Conservation (phyloP, 768 basidiomycete genomes). For the Leucocoprinus leucothites region DNA sequence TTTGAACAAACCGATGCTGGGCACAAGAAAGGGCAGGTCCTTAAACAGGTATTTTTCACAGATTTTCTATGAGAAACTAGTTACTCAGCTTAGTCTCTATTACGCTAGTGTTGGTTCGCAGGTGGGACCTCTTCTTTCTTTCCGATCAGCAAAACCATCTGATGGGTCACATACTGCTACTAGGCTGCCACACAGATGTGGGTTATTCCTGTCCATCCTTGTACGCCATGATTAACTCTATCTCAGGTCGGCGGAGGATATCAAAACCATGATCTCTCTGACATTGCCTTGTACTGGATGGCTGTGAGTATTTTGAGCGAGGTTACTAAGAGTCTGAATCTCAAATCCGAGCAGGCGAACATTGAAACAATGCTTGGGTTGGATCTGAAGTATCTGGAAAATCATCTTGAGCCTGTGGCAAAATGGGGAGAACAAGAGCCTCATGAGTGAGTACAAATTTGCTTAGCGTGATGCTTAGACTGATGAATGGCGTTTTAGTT, state of each 20-base stretch:
- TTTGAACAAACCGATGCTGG: conserved; percentile 58
- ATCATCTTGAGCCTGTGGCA: conserved; percentile 47
- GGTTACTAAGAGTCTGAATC: background rate
- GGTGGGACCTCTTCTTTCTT: conserved; percentile 34
- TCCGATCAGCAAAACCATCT: conserved; percentile 3
- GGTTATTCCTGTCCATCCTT: conserved; percentile 15
- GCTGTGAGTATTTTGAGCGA: conserved; percentile 30
- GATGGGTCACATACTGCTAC: background rate
- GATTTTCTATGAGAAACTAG: background rate
- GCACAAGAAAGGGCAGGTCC: conserved; percentile 47
- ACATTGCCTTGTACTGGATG: conserved; percentile 65
- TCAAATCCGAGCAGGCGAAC: conserved; percentile 42
- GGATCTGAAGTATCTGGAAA: conserved; percentile 49
- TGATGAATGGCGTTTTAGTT: conserved; percentile 30
- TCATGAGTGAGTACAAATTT: conserved; percentile 51
- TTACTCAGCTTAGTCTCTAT: background rate
- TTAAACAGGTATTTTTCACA: conserved; percentile 51
- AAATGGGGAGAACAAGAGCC: conserved; percentile 62
- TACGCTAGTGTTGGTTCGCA: conserved; percentile 65
- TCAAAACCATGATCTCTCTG: conserved; percentile 62
- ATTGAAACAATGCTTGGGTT: conserved; percentile 53
- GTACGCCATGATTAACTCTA: background rate
- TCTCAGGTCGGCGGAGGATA: conserved; percentile 69
- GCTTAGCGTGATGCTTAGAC: background rate
- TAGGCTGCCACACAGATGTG: conserved; percentile 43